Percentiles rank a stretch among this genome's conserved stretches.
Conservation (phyloP, 1,284 basidiomycete species). For the Calocybe gambosa region DNA sequence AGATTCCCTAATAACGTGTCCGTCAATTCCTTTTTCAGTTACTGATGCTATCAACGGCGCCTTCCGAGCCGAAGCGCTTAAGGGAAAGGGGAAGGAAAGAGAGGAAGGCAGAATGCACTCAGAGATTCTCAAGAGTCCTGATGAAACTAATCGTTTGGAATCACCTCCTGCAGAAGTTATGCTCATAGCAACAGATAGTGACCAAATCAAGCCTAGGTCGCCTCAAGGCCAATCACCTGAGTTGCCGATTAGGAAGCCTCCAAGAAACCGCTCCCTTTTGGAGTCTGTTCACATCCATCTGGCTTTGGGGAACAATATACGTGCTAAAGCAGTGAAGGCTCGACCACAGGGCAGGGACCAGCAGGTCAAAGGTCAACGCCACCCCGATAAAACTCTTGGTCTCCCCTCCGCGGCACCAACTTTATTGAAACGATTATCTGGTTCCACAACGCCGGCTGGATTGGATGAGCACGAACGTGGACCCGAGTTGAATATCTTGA, state of each 20-base stretch:
- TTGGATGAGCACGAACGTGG: background rate
- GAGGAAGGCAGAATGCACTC: background rate
- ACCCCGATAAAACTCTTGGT: slow-evolving; percentile 4
- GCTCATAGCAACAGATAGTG: slow-evolving; percentile 7
- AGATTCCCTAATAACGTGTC: background rate
- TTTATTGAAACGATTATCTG: slow-evolving; percentile 10
- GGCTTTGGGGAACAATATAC: slow-evolving; percentile 1
- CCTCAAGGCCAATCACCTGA: background rate
- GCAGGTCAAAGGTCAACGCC: background rate
- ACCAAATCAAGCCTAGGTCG: background rate
- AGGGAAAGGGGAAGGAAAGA: slow-evolving; percentile 15
- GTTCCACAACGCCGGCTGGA: background rate
- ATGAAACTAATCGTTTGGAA: background rate
- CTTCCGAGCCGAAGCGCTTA: slow-evolving; percentile 1
- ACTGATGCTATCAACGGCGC: slow-evolving; percentile 1
- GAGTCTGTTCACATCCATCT: slow-evolving; percentile 50
- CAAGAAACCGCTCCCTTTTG: slow-evolving; percentile 34
- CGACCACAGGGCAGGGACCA: slow-evolving; percentile 2
- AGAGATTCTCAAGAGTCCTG: background rate
- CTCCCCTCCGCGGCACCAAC: slow-evolving; percentile 2
- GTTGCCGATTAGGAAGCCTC: slow-evolving; percentile 14
- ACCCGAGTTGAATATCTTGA: slow-evolving; percentile 2
- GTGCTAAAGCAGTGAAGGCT: background rate
- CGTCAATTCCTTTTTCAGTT: slow-evolving; percentile 2
- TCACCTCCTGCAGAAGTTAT: background rate